phyloP scores from a whole-genome alignment of 164 flowering plant genomes.

The Chloranthus sessilifolius region DNA sequence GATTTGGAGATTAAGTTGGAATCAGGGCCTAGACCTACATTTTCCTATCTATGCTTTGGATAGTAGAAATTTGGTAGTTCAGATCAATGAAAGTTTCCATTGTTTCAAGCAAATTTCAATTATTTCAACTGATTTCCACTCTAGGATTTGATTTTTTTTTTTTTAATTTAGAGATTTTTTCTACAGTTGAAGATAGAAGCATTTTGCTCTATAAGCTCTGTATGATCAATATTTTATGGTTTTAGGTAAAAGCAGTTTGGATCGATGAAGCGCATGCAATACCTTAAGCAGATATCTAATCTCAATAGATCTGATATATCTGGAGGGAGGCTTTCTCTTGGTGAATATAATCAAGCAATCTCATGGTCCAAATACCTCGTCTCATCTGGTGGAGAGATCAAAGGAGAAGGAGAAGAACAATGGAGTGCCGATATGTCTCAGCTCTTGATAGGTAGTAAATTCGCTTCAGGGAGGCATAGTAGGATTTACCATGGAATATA shows the following conservation, averaged over 20 bases:
- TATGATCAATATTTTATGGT: constrained; percentile 8
- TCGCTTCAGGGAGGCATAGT: constrained; percentile 84
- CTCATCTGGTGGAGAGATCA: constrained; percentile 63
- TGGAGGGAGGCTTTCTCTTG: constrained; percentile 13
- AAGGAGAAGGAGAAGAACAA: constrained; percentile 61
- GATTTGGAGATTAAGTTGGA: too few relatives aligned
- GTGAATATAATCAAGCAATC: constrained; percentile 58
- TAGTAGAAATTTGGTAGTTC: too few relatives aligned
- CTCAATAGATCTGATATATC: not conserved
- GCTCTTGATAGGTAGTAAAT: constrained; percentile 59
- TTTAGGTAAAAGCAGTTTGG: not conserved
- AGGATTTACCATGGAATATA: constrained; percentile 80
- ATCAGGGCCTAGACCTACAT: too few relatives aligned
- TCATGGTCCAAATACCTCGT: constrained; percentile 89
- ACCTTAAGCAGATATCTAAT: constrained; percentile 8
- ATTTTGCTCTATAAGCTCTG: too few relatives aligned
- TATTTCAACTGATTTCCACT: too few relatives aligned
- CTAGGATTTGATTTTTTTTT: too few relatives aligned
- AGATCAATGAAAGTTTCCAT: too few relatives aligned
- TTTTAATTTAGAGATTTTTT: too few relatives aligned
- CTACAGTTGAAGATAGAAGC: too few relatives aligned
- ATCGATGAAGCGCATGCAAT: constrained; percentile 8
- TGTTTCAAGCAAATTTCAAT: too few relatives aligned
- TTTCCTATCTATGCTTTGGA: too few relatives aligned
- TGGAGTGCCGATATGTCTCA: constrained; percentile 92